Evolutionary conservation across 2,329 filamentous ascomycete species (phyloP), one percentile per base, ranked within the genome.

Genomic region (Ceratocystis eucalypticola): DNA sequence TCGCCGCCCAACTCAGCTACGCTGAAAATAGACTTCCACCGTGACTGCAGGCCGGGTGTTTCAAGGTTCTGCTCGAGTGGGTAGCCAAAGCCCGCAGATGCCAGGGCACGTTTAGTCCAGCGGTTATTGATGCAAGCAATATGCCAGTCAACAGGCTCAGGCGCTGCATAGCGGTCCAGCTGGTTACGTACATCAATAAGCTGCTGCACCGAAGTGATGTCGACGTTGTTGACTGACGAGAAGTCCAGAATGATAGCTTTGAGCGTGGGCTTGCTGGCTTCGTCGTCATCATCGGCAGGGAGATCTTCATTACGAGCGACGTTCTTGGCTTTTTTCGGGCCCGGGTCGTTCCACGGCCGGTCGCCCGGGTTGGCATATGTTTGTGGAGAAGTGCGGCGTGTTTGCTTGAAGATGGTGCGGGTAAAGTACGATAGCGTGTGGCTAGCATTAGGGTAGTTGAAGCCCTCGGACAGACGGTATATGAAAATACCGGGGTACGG

Each of bases 11-110:
- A 85, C 73, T 96, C 91, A 1, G 93, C 90, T 25, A 97, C 91
- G 72, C 85, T 91, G 80, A 96, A 97, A 70, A 97, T 91, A n/a
- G 91, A 89, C 74, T 90, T 92, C 93, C 92, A 97, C 68, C 89
- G 83, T 69, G 84, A 80, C 71, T 83, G 82, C 5, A 79, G 75
- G 1, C 77, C 80, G 67, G 78, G 80, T 66, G 75, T 77, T 15
- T 68, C 69, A 20, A 72, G 71, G 4, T 69, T 68, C 5, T 74
- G 74, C 15, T 78, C 79, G 0, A 85, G 84, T 1, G 91, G 91
- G 73, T 88, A 91, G 1, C 93, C 93, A 72, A 97, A 97, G 12
- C 93, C 93, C 28, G 88, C 93, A 1, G 89, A 85, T 3, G 87
- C 88, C 55, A 97, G 85, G 3, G 90, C 92, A 41, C 91, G 88